phyloP scores from a whole-genome alignment of 2,329 filamentous ascomycete genomes.

The Cladophialophora exuberans region DNA sequence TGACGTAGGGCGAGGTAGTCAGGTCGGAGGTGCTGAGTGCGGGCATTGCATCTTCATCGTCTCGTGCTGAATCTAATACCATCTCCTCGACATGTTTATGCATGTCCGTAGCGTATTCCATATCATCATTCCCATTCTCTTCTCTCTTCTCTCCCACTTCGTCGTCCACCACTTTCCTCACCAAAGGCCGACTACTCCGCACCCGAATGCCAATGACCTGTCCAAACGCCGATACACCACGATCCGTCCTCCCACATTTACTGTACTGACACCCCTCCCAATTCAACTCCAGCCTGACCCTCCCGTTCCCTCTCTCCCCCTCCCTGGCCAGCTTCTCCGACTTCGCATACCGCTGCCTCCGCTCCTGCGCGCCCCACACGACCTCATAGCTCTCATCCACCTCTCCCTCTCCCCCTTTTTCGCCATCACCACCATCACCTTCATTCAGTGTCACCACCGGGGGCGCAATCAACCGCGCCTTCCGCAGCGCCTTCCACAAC shows the following conservation, averaged over 20 bases:
- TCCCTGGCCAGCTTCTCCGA: background rate
- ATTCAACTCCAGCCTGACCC: slow-evolving; percentile 57
- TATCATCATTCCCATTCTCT: background rate
- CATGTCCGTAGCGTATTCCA: background rate
- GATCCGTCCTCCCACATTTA: slow-evolving; percentile 92
- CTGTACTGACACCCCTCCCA: slow-evolving; percentile 88
- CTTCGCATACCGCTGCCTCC: slow-evolving; percentile 26
- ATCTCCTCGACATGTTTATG: background rate
- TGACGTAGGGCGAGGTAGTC: slow-evolving; percentile 40
- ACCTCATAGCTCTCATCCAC: slow-evolving; percentile 49
- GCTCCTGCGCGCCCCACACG: slow-evolving; percentile 23
- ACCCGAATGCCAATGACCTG: slow-evolving; percentile 87
- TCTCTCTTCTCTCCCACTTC: background rate
- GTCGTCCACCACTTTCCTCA: background rate
- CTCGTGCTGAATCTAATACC: background rate
- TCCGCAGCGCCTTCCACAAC: slow-evolving; percentile 86
- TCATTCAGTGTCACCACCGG: too few relatives aligned
- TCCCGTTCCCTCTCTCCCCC: slow-evolving; percentile 19
- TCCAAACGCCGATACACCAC: slow-evolving; percentile 93
- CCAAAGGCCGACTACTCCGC: slow-evolving; percentile 72
- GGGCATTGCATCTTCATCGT: slow-evolving; percentile 29
- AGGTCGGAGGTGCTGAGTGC: slow-evolving; percentile 39
- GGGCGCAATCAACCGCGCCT: slow-evolving; percentile 79
- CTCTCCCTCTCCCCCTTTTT: too few relatives aligned
- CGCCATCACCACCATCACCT: too few relatives aligned